These are phyloP conservation scores for Misopates orontium DNA, from an alignment of 257 asterid species.

Conservation along the genomic window DNA sequence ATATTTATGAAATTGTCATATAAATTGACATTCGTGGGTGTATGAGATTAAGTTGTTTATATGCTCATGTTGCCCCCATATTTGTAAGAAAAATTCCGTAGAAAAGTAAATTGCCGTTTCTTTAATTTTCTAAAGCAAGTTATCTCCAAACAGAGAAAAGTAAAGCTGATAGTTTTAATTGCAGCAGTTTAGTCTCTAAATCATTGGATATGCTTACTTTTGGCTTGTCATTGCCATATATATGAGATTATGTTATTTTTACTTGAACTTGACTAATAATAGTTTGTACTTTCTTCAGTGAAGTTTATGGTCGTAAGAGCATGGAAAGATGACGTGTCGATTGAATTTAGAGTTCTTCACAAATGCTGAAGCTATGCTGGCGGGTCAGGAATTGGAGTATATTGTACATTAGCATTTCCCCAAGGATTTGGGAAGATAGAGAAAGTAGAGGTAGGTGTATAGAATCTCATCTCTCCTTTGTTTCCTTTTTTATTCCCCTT, in stretches of 20 bases:
- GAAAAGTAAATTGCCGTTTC: constrained; percentile 13
- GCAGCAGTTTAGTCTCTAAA: neutral
- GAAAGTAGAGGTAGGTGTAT: constrained; percentile 72
- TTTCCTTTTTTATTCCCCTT: constrained; percentile 20
- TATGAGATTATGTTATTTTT: neutral
- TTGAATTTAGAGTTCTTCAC: constrained; percentile 30
- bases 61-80: constrained; percentile 2
- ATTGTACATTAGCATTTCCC: constrained; percentile 53
- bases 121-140: neutral
- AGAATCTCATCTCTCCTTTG: constrained; percentile 54
- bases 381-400: constrained; percentile 36
- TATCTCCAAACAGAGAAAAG: neutral
- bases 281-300: constrained; percentile 35
- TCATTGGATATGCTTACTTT: neutral
- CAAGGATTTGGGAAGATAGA: constrained; percentile 46
- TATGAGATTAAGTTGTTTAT: constrained; percentile 3
- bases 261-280: constrained; percentile 14
- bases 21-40: neutral
- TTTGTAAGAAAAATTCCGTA: neutral
- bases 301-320: constrained; percentile 41
- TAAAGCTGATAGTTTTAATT: neutral
- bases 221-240: neutral
- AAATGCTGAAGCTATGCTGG: constrained; percentile 32
- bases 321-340: constrained; percentile 30
- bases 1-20: constrained; percentile 9